Base-by-base conservation (phyloP, 768 basidiomycete species). In the Daedalea quercina region DNA sequence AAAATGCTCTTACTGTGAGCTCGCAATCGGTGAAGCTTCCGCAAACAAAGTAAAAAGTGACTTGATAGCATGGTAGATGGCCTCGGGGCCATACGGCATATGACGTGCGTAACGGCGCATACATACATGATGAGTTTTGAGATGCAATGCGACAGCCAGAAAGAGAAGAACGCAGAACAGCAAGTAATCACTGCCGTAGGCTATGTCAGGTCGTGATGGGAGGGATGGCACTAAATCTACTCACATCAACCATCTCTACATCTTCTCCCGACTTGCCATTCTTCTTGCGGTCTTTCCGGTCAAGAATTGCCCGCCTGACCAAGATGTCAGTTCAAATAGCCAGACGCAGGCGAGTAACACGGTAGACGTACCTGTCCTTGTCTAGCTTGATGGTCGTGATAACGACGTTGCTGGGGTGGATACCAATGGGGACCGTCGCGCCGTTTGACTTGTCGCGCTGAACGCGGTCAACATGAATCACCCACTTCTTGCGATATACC, bases 401-500 rank as follows among this genome's bases (percentile, higher is more conserved):
- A 58, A 95, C 90, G 50, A 97, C 93, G 69, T 96, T 98, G 77
- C 88, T 91, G 54, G 95, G 94, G 79, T 95, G 88, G 63, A 99
- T 84, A 61, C 94, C 93, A 63, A 99, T 94, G 65, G 90, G 90
- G 54, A 87, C 83, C 51, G 93, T 84, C 55, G 94, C 87, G 59
- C 96, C 95, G 68, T 95, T 96, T 60, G 92, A 91, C 75, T 97
- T 97, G 78, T 99, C 95, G 61, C 93, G 84, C 71, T 89, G 86
- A 52, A 99, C 93, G 68, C 95, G 91, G 74, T 99, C 95, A 67
- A 99, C 90, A 74, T 97, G 87, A 71, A 99, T 88, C 51, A 97
- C 91, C 90, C 91, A 98, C 73, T 95, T 94, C 85, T 95, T 95
- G 71, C 94, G 89, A 81, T 94, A 95, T 59, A 97, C 94, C 74